Base-by-base conservation (phyloP, 768 basidiomycete genomes). In the Suillus subaureus region DNA sequence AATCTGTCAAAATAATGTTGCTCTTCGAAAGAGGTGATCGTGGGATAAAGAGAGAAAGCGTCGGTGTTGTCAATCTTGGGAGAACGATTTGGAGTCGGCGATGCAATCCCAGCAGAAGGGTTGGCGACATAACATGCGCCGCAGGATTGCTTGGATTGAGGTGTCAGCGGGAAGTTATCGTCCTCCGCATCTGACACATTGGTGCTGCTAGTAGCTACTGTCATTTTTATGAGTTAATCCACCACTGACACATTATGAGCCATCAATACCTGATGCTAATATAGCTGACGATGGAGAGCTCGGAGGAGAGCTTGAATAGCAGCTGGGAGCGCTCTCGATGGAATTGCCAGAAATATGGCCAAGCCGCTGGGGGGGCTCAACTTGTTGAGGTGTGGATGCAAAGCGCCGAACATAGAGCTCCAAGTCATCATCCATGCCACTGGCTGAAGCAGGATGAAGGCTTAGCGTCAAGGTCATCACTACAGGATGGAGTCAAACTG, bases 361-460 rank as follows among this genome's bases (percentile, higher is more conserved):
- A 8, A 21, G 21, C 45, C 9, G 33, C 33, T 21, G 45, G 45
- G 7, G 21, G 43, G 18, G 43, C 21, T 45, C n/a, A 12, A 4
- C n/a, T 47, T 47, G 45, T 47, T 47, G 45, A 47, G 11, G 45
- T 47, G 45, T n/a, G n/a, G 45, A 47, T 47, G 21, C 45, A 1
- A 47, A n/a, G 21, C 11, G 0, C 9, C n/a, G 0, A n/a, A 5
- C 6, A 6, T n/a, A 4, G 2, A 4, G 43, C 4, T n/a, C 43
- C 4, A 16, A 45, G 8, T 45, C 9, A 45, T 45, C 43, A 45
- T 4, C 43, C 9, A 45, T 45, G 4, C 43, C 43, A 11, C n/a
- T 6, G 1, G 43, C 21, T 9, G 21, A 45, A n/a, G 43, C 43
- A 3, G 9, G 43, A 45, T 45, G 43, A 11, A 45, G 43, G 21